Base-by-base conservation (phyloP, 345 rosid species). In the Linum trigynum region DNA sequence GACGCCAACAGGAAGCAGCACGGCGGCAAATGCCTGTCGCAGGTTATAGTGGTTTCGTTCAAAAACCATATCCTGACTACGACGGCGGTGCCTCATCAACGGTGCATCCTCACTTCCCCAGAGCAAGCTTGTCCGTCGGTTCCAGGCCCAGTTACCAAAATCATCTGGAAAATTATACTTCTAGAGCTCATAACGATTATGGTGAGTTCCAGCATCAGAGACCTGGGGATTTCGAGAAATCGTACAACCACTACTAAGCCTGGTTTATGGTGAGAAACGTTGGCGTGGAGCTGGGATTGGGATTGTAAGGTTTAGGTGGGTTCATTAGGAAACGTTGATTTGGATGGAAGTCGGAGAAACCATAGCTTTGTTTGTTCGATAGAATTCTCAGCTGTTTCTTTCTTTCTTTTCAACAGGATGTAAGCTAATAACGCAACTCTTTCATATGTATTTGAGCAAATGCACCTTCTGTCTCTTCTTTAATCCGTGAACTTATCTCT, bases 141-240 rank as follows among this genome's bases (percentile, higher is more conserved):
- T 79, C 92, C n/a, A 77, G 88, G 74, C 81, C 82, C 64, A 81
- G 89, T 64, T 84, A 83, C 64, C 76, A 81, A 61, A 84, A 79
- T 70, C 83, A 85, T 39, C 71, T 81, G 65, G 89, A 90, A 58
- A 84, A 76, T 74, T 88, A 83, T 77, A 69, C 90, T 61, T 69
- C 92, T 38, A 86, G 95, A 76, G 77, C 84, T 77, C 87, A 86
- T 67, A 90, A 86, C 66, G 75, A 75, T 66, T 88, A 69, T 57
- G 83, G 84, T 65, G 95, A 83, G 68, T 87, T 88, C 77, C 92
- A 88, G 67, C 90, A 79, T 55, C 95, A 81, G 76, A 88, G 92
- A 74, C 92, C 83, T 36, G 95, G 83, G 62, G 88, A 82, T 70
- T 94, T 81, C 80, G 91, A 92, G 66, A 94, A 86, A 81, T 67